A percentile compares a stretch with the other conserved stretches of the same genome.
These are phyloP conservation scores for Zalerion maritima DNA, from an alignment of 495 filamentous ascomycete genomes.

Conservation along the genomic window DNA sequence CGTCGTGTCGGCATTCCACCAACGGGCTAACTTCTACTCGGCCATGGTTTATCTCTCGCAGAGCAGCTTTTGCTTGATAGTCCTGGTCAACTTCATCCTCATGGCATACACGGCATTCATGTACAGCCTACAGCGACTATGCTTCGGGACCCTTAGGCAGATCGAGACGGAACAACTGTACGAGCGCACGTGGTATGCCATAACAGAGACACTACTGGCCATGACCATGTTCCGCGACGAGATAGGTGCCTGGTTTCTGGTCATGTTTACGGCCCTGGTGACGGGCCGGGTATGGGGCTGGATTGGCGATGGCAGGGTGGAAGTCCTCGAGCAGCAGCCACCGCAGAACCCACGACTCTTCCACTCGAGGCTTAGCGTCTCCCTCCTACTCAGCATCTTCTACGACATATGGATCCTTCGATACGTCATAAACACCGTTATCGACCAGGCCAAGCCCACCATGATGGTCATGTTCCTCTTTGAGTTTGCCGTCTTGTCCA, in stretches of 20 bases:
- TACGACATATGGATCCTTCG: slow-evolving; percentile 65
- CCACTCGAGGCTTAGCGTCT: slow-evolving; percentile 65
- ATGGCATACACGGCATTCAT: slow-evolving; percentile 60
- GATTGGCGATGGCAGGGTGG: slow-evolving; percentile 91
- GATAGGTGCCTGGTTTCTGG: slow-evolving; percentile 80
- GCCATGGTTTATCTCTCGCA: slow-evolving; percentile 92
- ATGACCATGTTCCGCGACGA: slow-evolving; percentile 99
- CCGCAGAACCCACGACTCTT: slow-evolving; percentile 83
- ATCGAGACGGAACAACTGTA: slow-evolving; percentile 95
- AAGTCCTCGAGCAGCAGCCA: slow-evolving; percentile 88
- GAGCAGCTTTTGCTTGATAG: slow-evolving; percentile 89
- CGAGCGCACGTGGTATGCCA: slow-evolving; percentile 93
- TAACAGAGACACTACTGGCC: slow-evolving; percentile 90
- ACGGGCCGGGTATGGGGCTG: slow-evolving; percentile 95
- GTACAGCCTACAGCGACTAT: slow-evolving; percentile 74
- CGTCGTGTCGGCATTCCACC: slow-evolving; percentile 77
- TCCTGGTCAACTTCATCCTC: slow-evolving; percentile 77
- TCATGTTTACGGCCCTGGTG: slow-evolving; percentile 90
- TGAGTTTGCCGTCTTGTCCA: slow-evolving; percentile 77
- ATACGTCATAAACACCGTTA: slow-evolving; percentile 69
- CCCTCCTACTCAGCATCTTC: slow-evolving; percentile 57
- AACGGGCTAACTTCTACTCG: slow-evolving; percentile 93
- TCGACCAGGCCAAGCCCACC: slow-evolving; percentile 71
- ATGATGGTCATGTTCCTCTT: slow-evolving; percentile 99
- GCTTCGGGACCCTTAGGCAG: slow-evolving; percentile 81